Evolutionary conservation across 768 basidiomycete species (phyloP), one percentile per base, ranked within the genome.

Genomic region (Lactifluus rugatus): DNA sequence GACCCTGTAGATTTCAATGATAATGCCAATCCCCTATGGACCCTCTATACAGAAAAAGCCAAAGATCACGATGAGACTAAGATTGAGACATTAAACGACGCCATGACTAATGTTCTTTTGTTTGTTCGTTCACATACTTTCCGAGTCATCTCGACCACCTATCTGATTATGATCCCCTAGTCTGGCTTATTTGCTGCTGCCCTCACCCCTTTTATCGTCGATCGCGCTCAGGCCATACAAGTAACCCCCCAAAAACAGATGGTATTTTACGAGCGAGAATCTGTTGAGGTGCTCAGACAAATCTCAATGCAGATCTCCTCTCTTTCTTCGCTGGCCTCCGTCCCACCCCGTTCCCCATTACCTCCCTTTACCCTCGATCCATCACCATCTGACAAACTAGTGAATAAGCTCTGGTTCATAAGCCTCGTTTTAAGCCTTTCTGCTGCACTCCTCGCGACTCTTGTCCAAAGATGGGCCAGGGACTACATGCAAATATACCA

Each of bases 391-490:
- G 64, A 74, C 2, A 57, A 74, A 34, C 73, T 72, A 58, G 62
- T 70, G 41, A 79, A 80, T 58, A 64, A 63, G 0, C 66, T 75
- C 13, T 79, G 74, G 75, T 77, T 79, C 61, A 54, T 63, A 7
- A 66, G 66, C 32, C 62, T 70, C 1, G 54, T 66, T 1, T 67
- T 75, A 46, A 78, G 76, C 58, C 68, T 81, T 16, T 68, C 68
- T 2, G 72, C 74, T 42, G 76, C 74, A 57, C 69, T 79, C 19
- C 60, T 67, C 8, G 77, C 77, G 17, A 78, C 76, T 13, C 64
- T 81, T 5, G 74, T 77, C 28, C 74, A 81, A 60, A 75, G 77
- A 56, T 81, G 79, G 79, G 67, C 74, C 1, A 70, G 74, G 13
- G 70, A 73, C 41, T 75, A 76, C 56, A 48, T 61, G 53, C 55